Percentiles rank a stretch among this genome's conserved stretches.
Evolutionary conservation across 2,329 filamentous ascomycete genomes (phyloP).

Genomic region (Xylariaceae sp.): DNA sequence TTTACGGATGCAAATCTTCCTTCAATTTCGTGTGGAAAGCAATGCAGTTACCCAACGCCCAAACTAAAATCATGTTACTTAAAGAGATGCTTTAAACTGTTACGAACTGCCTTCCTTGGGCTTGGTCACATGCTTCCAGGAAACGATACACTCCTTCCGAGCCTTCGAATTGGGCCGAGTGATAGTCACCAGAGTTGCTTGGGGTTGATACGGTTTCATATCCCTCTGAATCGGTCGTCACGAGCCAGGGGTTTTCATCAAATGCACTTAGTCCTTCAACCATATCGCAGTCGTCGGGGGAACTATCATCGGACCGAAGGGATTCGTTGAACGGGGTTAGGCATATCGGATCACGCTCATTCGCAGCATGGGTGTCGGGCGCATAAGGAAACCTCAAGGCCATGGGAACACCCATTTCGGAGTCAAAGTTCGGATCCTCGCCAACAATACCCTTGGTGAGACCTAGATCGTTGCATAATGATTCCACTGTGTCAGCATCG

Average conservation of each 20-base stretch:
- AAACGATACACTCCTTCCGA: conserved; percentile 55
- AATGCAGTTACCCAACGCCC: conserved; percentile 6
- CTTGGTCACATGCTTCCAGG: conserved; percentile 52
- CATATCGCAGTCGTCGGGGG: conserved; percentile 34
- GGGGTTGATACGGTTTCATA: conserved; percentile 49
- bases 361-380: conserved; percentile 41
- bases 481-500: conserved; percentile 74
- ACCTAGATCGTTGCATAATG: conserved; percentile 80
- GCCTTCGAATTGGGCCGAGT: conserved; percentile 48
- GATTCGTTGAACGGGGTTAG: conserved; percentile 46
- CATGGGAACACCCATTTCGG: conserved; percentile 60
- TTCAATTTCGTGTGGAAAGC: background rate
- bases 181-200: conserved; percentile 39
- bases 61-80: conserved; percentile 1
- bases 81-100: background rate
- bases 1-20: conserved; percentile 1
- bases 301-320: conserved; percentile 37
- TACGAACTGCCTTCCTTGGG: conserved; percentile 10
- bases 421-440: conserved; percentile 71
- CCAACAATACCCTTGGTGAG: conserved; percentile 71
- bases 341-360: conserved; percentile 22
- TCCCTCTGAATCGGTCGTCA: conserved; percentile 39
- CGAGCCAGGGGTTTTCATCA: conserved; percentile 46
- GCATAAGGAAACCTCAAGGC: conserved; percentile 85
- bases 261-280: conserved; percentile 37